Base-by-base conservation (phyloP, 2,329 filamentous ascomycete species). In the Lachnellula subtilissima region DNA sequence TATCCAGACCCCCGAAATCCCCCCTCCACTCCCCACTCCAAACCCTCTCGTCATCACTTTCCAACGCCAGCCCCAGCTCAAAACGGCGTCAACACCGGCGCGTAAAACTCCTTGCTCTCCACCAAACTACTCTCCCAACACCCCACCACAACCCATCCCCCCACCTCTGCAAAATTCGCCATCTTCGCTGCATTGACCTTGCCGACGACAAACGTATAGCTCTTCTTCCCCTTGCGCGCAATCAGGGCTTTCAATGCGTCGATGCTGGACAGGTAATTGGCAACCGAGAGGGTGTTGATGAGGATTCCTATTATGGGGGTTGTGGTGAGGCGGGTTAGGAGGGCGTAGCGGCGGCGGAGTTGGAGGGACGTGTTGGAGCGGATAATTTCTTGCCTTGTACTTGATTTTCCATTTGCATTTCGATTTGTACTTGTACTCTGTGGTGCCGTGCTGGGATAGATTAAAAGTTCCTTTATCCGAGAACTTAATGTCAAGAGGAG, bases 111-210 rank as follows among this genome's bases (percentile, higher is more conserved):
- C 56, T 89, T 88, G 61, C 91, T 91, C 65, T 97, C 93, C 4
- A 99, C 83, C 50, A 97, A 75, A 57, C 89, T 91, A 71, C 92
- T 96, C 74, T 99, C 94, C 94, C 94, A 99, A 73, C 94, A 99
- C 2, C 94, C 93, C 9, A 99, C 89, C 0, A 97, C 91, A 0
- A 97, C 91, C 94, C 94, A 99, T 15, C 91, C 93, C 45, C 91
- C 93, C 5, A 99, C 84, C 72, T 99, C 94, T 56, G 88, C 84
- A 74, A 99, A 99, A 72, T 99, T 99, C 49, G 94, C 94, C 22
- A 99, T 80, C 72, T 99, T 99, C 39, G 92, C 93, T 0, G 92
- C 87, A 68, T 97, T 99, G 25, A 99, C 79, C 71, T 97, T 97
- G 57, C 94, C 94, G 0, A 99, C 94, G 2, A 99, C 94, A 48